A percentile compares a stretch with the other conserved stretches of the same genome.
Conservation (phyloP, 139 green algal species). For the Deuterostichococcus epilithicus region DNA sequence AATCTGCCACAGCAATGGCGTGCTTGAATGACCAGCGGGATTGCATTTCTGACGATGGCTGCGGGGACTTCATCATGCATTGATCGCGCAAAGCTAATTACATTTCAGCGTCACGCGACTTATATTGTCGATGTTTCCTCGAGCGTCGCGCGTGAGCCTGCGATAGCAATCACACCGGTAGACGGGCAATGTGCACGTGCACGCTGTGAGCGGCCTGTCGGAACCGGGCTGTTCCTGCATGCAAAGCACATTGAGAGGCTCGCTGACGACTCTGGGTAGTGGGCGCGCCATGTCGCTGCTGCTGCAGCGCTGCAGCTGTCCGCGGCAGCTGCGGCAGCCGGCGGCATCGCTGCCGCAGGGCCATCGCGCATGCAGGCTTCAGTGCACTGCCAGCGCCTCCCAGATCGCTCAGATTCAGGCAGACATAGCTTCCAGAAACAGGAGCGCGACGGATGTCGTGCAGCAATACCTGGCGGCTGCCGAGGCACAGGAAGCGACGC, state of each 20-base stretch:
- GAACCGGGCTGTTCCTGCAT: neutral
- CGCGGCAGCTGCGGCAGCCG: neutral
- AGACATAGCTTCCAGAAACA: neutral
- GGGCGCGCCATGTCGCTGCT: neutral
- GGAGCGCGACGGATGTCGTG: constrained; percentile 42
- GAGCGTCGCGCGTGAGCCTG: no score
- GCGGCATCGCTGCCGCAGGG: neutral
- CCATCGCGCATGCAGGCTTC: neutral
- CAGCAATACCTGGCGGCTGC: constrained; percentile 40
- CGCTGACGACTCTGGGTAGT: neutral
- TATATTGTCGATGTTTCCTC: no score
- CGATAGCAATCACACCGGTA: no score
- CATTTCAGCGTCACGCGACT: no score
- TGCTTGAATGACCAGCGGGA: no score
- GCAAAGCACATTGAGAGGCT: neutral
- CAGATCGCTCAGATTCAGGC: neutral
- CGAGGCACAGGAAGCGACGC: constrained; percentile 21
- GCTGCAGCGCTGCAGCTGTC: neutral
- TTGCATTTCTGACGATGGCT: no score
- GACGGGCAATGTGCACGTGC: no score
- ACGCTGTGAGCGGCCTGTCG: no score
- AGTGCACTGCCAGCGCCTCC: neutral
- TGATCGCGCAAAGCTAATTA: no score
- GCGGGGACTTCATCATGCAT: no score
- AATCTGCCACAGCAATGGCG: no score